Evolutionary conservation across 2,329 filamentous ascomycete species (phyloP), one percentile per base, ranked within the genome.

Genomic region (Alternaria sp.): DNA sequence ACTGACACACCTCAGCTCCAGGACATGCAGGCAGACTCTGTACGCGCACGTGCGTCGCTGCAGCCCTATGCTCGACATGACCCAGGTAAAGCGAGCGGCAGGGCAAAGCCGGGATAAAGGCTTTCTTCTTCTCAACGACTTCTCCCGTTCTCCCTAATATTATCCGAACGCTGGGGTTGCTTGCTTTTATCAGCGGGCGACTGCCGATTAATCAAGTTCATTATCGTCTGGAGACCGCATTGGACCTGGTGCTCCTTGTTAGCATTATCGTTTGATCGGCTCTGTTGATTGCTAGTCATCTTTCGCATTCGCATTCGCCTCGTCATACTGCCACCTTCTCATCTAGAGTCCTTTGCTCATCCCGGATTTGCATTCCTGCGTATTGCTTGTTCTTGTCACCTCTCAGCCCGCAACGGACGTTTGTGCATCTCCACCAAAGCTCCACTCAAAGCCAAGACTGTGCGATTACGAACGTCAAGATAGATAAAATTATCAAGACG

Each of bases 1-100:
- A 58, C 46, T 53, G 19, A 43, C 30, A 46, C 23, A 46, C 21
- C 32, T 30, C 28, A 26, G 36, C 44, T 44, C 28, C 40, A 30
- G 43, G 43, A 52, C 43, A 28, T 49, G 26, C 51, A 62, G 56
- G 62, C 46, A 36, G 56, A 50, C 62, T 45, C 50, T 59, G 28
- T 19, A 13, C 47, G 21, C 23, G 53, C 47, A 54, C 25, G 46
- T 56, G 47, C 55, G 19, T 36, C 32, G 23, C 51, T 53, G 46
- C 59, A 55, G 32, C 40, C 17, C 53, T 59, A 55, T 36, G 36
- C 46, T 60, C 21, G 30, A 44, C 49, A 58, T 46, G 1, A 12
- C 17, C 62, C 40, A 25, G 43, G 44, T 17, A 52, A 51, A 54
- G 47, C 50, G 58, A 54, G 47, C 47, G 15, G 44, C 49, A 40